Evolutionary conservation across 2,329 filamentous ascomycete genomes (phyloP).

Genomic region (Pleoardoris graminearum): DNA sequence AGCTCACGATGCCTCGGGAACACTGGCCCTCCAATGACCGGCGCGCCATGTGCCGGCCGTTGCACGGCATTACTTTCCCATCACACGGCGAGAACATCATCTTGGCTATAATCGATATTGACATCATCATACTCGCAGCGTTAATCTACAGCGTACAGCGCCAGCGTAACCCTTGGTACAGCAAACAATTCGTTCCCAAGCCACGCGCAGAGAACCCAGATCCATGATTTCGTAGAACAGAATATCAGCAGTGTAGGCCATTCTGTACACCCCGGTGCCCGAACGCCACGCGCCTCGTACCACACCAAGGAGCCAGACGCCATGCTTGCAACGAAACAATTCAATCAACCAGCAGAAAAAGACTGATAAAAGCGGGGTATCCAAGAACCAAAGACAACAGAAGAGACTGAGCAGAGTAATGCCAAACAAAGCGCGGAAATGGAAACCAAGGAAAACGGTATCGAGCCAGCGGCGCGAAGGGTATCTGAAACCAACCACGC

Average conservation of each 20-base stretch:
- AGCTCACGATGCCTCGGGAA: background rate
- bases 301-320: background rate
- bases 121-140: too few relatives aligned
- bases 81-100: too few relatives aligned
- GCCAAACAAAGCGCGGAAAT: constrained; percentile 2
- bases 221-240: too few relatives aligned
- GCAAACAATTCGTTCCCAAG: too few relatives aligned
- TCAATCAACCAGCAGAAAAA: background rate
- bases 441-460: background rate
- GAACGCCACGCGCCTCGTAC: background rate
- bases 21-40: background rate
- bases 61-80: too few relatives aligned
- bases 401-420: constrained; percentile 5
- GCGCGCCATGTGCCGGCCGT: too few relatives aligned
- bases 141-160: too few relatives aligned
- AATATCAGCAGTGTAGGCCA: background rate
- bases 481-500: constrained; percentile 27
- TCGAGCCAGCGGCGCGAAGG: constrained; percentile 18
- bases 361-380: constrained; percentile 25
- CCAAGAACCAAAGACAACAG: constrained; percentile 14
- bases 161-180: too few relatives aligned
- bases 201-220: too few relatives aligned
- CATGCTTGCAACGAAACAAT: background rate
- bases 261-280: background rate
- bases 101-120: too few relatives aligned